Conservation (phyloP, 1,284 basidiomycete genomes). For the Tetrapyrgos nigripes region DNA sequence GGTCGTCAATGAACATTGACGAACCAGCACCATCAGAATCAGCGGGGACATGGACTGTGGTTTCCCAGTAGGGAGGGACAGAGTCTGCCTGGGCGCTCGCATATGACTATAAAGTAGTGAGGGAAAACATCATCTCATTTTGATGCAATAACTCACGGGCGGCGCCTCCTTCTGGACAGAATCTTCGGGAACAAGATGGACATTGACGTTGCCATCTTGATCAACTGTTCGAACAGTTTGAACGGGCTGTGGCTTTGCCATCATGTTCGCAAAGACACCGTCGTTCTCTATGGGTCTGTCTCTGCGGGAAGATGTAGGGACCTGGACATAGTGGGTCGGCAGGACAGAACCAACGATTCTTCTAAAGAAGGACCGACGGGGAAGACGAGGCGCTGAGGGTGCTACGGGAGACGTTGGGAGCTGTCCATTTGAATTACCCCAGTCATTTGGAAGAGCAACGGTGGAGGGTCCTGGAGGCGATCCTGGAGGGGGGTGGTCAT, state of each 20-base stretch:
- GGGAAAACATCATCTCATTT: conserved; percentile 13
- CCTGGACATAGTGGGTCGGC: conserved; percentile 74
- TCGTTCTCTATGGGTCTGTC: conserved; percentile 79
- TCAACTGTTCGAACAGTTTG: conserved; percentile 54
- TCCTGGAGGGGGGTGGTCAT: conserved; percentile 77
- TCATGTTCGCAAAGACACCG: conserved; percentile 96
- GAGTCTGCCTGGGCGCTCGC: conserved; percentile 89
- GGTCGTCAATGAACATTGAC: conserved; percentile 72
- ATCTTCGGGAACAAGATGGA: conserved; percentile 78
- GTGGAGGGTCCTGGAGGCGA: conserved; percentile 75
- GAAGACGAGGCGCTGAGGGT: conserved; percentile 33
- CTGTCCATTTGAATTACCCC: conserved; percentile 83
- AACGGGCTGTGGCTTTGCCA: conserved; percentile 79
- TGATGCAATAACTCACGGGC: conserved; percentile 63
- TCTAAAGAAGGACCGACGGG: conserved; percentile 62
- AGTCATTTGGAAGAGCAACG: conserved; percentile 68
- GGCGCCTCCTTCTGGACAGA: conserved; percentile 80
- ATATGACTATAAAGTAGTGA: conserved; percentile 69
- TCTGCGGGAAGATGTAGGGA: conserved; percentile 48
- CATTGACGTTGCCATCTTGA: conserved; percentile 50
- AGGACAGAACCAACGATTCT: conserved; percentile 71
- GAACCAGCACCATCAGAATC: conserved; percentile 52
- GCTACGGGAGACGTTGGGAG: conserved; percentile 61
- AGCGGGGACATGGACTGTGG: conserved; percentile 83
- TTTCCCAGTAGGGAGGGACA: conserved; percentile 97